Evolutionary conservation across 257 asterid genomes (phyloP).

Genomic region (Capsicum baccatum): DNA sequence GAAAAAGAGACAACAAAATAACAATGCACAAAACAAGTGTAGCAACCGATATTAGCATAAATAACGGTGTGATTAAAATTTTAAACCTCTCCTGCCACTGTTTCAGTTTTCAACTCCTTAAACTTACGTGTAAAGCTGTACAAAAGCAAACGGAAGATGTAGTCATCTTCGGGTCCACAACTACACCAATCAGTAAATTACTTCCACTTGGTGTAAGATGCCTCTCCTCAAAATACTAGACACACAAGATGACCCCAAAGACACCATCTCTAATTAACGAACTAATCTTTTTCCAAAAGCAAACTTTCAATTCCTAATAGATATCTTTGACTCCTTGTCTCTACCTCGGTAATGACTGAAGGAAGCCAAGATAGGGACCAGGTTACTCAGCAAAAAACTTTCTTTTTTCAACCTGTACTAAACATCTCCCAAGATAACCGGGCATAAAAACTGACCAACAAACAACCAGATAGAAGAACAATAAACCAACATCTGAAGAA

Average conservation of each 20-base stretch:
- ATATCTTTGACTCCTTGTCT: background rate
- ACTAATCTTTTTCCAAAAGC: background rate
- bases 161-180: conserved; percentile 12
- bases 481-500: background rate
- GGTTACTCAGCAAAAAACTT: conserved; percentile 1
- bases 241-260: background rate
- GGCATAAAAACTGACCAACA: background rate
- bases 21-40: no score
- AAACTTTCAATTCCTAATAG: conserved; percentile 6
- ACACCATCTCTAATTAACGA: conserved; percentile 8
- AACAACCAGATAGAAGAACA: conserved; percentile 5
- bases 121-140: background rate
- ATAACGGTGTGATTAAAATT: background rate
- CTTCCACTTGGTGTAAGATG: background rate
- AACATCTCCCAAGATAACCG: background rate
- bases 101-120: conserved; percentile 6
- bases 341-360: background rate
- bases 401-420: background rate
- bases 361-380: background rate
- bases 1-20: no score
- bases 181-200: background rate
- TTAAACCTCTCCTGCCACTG: background rate
- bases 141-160: background rate
- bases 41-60: no score
- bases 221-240: background rate